Conservation (phyloP, 768 basidiomycete genomes). For the Mycena indigotica region DNA sequence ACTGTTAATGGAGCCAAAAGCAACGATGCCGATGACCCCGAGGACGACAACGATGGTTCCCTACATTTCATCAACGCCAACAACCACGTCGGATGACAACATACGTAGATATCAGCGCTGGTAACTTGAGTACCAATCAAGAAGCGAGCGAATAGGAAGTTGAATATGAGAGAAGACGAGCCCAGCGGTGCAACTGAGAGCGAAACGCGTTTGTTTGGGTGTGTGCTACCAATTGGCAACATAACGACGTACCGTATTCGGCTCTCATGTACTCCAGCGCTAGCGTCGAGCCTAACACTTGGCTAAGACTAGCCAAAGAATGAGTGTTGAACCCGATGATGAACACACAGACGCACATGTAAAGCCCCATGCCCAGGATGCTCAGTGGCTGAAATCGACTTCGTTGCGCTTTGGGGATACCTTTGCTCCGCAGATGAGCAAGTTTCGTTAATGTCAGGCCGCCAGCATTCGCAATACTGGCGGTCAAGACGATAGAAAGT, state of each 20-base stretch:
- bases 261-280: conserved; percentile 89
- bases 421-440: conserved; percentile 82
- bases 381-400: conserved; percentile 86
- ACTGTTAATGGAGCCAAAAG: conserved; percentile 81
- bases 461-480: conserved; percentile 85
- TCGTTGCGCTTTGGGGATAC: conserved; percentile 74
- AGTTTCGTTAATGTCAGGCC: conserved; percentile 95
- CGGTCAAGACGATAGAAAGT: conserved; percentile 78
- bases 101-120: conserved; percentile 77
- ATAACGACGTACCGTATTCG: conserved; percentile 7
- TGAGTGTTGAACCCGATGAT: too few relatives aligned
- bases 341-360: conserved; percentile 85
- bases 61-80: conserved; percentile 41
- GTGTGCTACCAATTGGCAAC: too few relatives aligned
- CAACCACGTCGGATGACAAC: conserved; percentile 25
- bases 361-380: conserved; percentile 91
- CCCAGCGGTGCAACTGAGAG: conserved; percentile 92
- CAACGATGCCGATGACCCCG: conserved; percentile 86
- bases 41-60: conserved; percentile 82
- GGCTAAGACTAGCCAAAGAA: conserved; percentile 60
- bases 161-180: conserved; percentile 92
- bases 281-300: conserved; percentile 84
- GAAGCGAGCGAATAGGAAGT: conserved; percentile 92
- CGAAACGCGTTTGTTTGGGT: conserved; percentile 12
- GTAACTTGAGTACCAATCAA: conserved; percentile 86